These are phyloP conservation scores for Podaxis sp. DNA, from an alignment of 768 basidiomycete genomes.

Conservation along the genomic window DNA sequence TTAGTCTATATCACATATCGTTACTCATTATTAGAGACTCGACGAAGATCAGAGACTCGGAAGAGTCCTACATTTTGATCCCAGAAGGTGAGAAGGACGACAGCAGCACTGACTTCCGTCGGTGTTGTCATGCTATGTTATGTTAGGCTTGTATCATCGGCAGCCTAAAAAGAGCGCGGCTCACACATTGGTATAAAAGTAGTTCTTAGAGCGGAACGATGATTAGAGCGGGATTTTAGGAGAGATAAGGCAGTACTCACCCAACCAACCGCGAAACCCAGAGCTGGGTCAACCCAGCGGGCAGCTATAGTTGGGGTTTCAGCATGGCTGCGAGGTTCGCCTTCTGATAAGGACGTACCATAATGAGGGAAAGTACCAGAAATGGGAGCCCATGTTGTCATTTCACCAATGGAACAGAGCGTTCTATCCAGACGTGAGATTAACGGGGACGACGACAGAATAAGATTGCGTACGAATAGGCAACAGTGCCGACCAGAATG, in stretches of 20 bases:
- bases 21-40: too few species aligned
- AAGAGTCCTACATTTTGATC: constrained; percentile 47
- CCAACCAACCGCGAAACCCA: constrained; percentile 60
- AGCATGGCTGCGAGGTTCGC: background rate
- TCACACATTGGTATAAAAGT: constrained; percentile 43
- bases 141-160: background rate
- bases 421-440: constrained; percentile 33
- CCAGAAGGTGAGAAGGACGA: constrained; percentile 74
- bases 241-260: constrained; percentile 29
- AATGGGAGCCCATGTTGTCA: constrained; percentile 79
- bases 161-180: constrained; percentile 14
- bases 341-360: constrained; percentile 32
- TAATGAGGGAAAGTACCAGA: constrained; percentile 79
- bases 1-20: constrained; percentile 29
- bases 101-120: constrained; percentile 74
- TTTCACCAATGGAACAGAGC: constrained; percentile 69
- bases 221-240: constrained; percentile 4
- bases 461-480: constrained; percentile 51
- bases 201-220: constrained; percentile 29
- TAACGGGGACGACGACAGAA: background rate
- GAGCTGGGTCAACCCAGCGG: constrained; percentile 58
- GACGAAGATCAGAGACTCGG: background rate
- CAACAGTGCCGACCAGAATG: constrained; percentile 60
- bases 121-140: constrained; percentile 56
- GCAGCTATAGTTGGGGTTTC: constrained; percentile 32